These are phyloP conservation scores for Proliferodiscus dingleyae DNA, from an alignment of 2,329 filamentous ascomycete genomes.

Conservation along the genomic window DNA sequence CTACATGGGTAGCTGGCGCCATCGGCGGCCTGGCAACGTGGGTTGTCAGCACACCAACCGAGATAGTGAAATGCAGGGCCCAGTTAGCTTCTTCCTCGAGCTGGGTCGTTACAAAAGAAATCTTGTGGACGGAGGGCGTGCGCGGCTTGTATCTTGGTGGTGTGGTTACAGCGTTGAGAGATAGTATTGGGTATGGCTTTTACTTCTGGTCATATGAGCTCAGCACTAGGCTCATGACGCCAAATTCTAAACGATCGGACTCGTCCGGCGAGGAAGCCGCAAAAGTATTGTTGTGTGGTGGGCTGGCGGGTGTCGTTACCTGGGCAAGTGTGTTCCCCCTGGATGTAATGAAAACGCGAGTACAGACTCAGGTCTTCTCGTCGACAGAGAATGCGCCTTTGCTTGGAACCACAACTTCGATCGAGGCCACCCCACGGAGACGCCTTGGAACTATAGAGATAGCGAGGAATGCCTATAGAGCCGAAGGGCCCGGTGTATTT, in stretches of 20 bases:
- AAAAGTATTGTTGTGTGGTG: conserved; percentile 75
- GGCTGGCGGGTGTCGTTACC: conserved; percentile 78
- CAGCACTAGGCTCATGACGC: conserved; percentile 54
- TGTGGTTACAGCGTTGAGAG: conserved; percentile 71
- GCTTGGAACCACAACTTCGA: conserved; percentile 24
- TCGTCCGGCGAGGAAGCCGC: conserved; percentile 45
- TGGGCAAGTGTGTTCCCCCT: conserved; percentile 90
- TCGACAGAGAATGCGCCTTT: conserved; percentile 27
- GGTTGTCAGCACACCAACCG: conserved; percentile 80
- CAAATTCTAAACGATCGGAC: conserved; percentile 1
- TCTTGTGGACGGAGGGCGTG: conserved; percentile 54
- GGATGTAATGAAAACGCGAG: conserved; percentile 85
- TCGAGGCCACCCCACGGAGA: conserved; percentile 14
- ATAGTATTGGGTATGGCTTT: conserved; percentile 92
- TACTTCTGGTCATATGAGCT: conserved; percentile 95
- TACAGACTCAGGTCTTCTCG: conserved; percentile 65
- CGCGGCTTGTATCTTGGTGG: conserved; percentile 79
- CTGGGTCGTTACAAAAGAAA: conserved; percentile 58
- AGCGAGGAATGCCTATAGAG: conserved; percentile 59
- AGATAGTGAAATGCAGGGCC: conserved; percentile 84
- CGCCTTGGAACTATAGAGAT: conserved; percentile 56
- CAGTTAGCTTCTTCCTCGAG: conserved; percentile 51
- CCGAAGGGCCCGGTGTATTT: conserved; percentile 58
- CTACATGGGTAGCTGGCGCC: conserved; percentile 75
- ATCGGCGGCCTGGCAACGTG: conserved; percentile 80